Evolutionary conservation across 1,139 yeast genomes (phyloP).

Genomic region (Debaryomyces singareniensis): DNA sequence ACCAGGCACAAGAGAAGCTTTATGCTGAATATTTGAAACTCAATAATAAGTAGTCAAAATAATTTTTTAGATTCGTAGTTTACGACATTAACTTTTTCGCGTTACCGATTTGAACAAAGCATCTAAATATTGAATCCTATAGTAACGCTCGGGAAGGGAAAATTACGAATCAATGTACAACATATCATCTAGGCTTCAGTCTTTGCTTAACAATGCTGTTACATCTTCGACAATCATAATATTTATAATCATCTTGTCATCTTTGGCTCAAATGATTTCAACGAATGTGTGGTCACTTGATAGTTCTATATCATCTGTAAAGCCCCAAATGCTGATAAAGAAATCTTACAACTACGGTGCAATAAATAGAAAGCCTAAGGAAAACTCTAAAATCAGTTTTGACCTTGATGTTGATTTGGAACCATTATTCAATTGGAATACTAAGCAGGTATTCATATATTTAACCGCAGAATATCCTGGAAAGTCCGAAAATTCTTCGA

Average conservation of each 20-base stretch:
- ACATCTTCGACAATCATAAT: slow-evolving; percentile 45
- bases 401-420: slow-evolving; percentile 63
- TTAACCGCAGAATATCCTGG: slow-evolving; percentile 86
- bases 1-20: slow-evolving; percentile 75
- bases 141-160: too few relatives aligned
- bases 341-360: slow-evolving; percentile 74
- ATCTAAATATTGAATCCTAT: too few relatives aligned
- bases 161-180: too few relatives aligned
- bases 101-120: too few relatives aligned
- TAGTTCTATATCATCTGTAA: slow-evolving; percentile 34
- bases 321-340: slow-evolving; percentile 43
- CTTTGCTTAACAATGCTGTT: slow-evolving; percentile 49
- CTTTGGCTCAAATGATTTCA: slow-evolving; percentile 43
- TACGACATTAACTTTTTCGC: slow-evolving; percentile 1
- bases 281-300: slow-evolving; percentile 39
- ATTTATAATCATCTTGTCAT: slow-evolving; percentile 39
- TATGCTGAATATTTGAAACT: slow-evolving; percentile 52
- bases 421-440: slow-evolving; percentile 90
- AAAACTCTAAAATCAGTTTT: slow-evolving; percentile 66
- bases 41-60: background rate
- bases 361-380: slow-evolving; percentile 63
- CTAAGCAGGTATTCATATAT: slow-evolving; percentile 88
- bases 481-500: slow-evolving; percentile 39
- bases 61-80: slow-evolving; percentile 1
- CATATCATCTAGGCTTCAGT: slow-evolving; percentile 40